These are phyloP conservation scores for Aspergillus udagawae DNA, from an alignment of 2,329 filamentous ascomycete species.

Conservation along the genomic window DNA sequence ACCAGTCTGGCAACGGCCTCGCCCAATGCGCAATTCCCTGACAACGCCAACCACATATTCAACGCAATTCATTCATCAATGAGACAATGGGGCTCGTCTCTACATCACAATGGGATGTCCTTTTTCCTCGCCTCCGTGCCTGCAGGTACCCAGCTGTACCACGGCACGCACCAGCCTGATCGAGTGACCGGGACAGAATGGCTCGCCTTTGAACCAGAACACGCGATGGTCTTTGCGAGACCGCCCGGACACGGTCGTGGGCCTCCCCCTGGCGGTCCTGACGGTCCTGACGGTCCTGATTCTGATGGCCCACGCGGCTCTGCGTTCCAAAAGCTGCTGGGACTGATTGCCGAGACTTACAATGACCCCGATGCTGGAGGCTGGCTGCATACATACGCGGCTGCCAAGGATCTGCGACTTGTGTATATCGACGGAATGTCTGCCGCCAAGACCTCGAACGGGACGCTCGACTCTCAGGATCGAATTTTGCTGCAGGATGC, in stretches of 20 bases:
- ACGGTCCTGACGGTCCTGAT: neutral
- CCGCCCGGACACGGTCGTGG: conserved; percentile 9
- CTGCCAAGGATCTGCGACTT: conserved; percentile 54
- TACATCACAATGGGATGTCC: conserved; percentile 73
- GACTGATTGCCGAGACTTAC: neutral
- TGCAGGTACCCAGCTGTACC: conserved; percentile 62
- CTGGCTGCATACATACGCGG: conserved; percentile 64
- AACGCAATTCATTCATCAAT: conserved; percentile 69
- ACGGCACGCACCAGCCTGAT: conserved; percentile 51
- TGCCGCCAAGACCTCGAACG: conserved; percentile 61
- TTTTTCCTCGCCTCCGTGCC: conserved; percentile 65
- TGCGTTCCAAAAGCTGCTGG: neutral
- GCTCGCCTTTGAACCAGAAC: conserved; percentile 74
- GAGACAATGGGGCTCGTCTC: conserved; percentile 68
- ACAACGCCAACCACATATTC: conserved; percentile 64
- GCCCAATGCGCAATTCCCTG: neutral
- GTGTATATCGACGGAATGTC: conserved; percentile 69
- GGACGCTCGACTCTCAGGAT: conserved; percentile 67
- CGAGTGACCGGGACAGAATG: conserved; percentile 59
- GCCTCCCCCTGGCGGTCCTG: conserved; percentile 1
- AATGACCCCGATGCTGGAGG: conserved; percentile 34
- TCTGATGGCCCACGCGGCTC: neutral
- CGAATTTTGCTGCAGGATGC: conserved; percentile 50
- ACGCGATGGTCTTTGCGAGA: conserved; percentile 63
- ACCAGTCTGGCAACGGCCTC: neutral